phyloP scores from a whole-genome alignment of 1,284 basidiomycete species.

The Puccinia polysora region DNA sequence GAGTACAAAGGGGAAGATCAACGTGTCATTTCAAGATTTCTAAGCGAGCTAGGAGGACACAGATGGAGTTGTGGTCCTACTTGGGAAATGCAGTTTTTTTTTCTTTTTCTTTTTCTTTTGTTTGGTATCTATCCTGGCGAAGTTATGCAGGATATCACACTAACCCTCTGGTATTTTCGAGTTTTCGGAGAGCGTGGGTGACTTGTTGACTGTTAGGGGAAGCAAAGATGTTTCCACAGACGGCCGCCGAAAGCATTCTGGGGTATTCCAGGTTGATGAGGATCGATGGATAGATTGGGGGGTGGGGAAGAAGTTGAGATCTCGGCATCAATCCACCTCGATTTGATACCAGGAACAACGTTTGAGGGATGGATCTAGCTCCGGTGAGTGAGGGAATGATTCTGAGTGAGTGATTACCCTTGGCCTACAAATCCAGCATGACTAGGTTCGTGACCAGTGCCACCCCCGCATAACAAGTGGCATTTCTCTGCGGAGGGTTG shows the following conservation, averaged over 20 bases:
- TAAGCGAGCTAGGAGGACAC: too few species aligned
- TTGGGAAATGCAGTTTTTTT: too few species aligned
- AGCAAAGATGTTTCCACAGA: constrained; percentile 80
- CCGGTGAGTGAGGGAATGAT: not conserved
- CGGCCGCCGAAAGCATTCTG: constrained; percentile 72
- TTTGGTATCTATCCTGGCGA: too few species aligned
- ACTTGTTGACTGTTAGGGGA: constrained; percentile 81
- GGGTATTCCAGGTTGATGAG: not conserved
- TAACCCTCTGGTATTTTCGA: constrained; percentile 70
- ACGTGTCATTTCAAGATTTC: not conserved
- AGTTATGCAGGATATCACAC: too few species aligned
- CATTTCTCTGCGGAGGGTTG: constrained; percentile 65
- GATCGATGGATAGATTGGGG: not conserved
- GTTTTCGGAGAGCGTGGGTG: constrained; percentile 69
- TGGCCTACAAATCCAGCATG: constrained; percentile 72
- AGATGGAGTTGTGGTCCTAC: too few species aligned
- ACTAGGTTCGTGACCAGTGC: constrained; percentile 83
- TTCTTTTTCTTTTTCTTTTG: too few species aligned
- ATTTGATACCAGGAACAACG: too few species aligned
- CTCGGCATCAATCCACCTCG: too few species aligned
- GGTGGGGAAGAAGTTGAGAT: too few species aligned
- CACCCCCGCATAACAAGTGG: constrained; percentile 78
- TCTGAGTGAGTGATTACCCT: constrained; percentile 6
- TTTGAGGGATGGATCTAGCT: not conserved
- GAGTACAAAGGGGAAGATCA: not conserved